Evolutionary conservation across 129 eudicot genomes (phyloP), one percentile per base, ranked within the genome.

Genomic region (Lactuca saligna): DNA sequence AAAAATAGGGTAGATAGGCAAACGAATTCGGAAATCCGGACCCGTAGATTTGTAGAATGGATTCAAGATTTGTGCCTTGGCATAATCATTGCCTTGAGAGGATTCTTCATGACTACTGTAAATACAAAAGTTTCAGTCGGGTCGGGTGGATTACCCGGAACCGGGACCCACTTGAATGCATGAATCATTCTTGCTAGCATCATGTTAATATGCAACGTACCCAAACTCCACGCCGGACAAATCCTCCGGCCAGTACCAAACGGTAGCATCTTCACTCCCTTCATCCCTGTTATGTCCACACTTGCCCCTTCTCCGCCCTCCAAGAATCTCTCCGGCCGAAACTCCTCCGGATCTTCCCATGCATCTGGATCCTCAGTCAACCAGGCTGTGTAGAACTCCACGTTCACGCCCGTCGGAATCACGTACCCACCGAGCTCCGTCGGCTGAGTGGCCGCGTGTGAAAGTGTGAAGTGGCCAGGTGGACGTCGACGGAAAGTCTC

Each of bases 321-420:
- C 66, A 93, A 53, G 60, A 93, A 93, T 78, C 98, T 61, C 73
- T 93, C 95, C 5, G 98, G 98, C 34, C 82, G 78, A 70, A 89
- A 93, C 66, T 76, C 84, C 4, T 57, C 84, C 31, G 98, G 97
- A 13, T 83, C 71, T 39, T 85, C 67, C 98, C 98, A 93, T 15
- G 72, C 48, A 5, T 57, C 66, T 17, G 98, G 98, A 59, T 93
- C 92, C 82, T 93, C 88, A 1, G 96, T 93, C 51, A 86, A 37
- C 95, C 95, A 87, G 8, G 98, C 95, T 6, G 98, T 93, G 91
- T 93, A 93, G 12, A 93, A 76, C 78, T 93, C 98, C 54, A 93
- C 96, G 72, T 73, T 80, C 48, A 82, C 97, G 16, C 85, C 83
- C 6, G 89, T 70, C 4, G 98, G 98, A 38, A 93, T 83, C 6